phyloP scores from a whole-genome alignment of 2,329 filamentous ascomycete genomes.

The Exophiala bonariae region DNA sequence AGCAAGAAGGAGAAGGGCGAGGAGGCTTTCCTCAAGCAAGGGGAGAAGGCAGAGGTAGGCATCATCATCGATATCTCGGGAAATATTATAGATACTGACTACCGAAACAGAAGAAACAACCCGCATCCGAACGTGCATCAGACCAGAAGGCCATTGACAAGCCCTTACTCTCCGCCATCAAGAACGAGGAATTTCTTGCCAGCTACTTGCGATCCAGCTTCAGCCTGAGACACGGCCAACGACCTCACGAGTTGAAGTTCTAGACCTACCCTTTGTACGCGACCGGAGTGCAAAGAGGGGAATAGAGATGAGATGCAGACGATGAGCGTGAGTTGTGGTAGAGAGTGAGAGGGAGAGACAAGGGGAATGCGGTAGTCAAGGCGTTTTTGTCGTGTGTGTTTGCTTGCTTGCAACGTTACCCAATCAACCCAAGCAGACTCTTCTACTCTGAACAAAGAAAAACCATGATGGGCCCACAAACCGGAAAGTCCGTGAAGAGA shows the following conservation, averaged over 20 bases:
- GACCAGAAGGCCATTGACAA: slow-evolving; percentile 99
- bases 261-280: slow-evolving; percentile 53
- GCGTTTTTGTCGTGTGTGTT: too few relatives aligned
- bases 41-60: slow-evolving; percentile 93
- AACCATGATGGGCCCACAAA: too few relatives aligned
- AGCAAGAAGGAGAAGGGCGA: slow-evolving; percentile 90
- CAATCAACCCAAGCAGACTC: too few relatives aligned
- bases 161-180: slow-evolving; percentile 90
- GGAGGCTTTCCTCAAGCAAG: slow-evolving; percentile 99
- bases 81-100: slow-evolving; percentile 36
- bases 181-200: slow-evolving; percentile 93
- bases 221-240: slow-evolving; percentile 98
- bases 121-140: slow-evolving; percentile 83
- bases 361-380: too few relatives aligned
- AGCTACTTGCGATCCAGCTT: slow-evolving; percentile 95
- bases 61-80: slow-evolving; percentile 2
- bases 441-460: too few relatives aligned
- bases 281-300: too few relatives aligned
- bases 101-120: slow-evolving; percentile 89
- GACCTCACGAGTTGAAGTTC: slow-evolving; percentile 99
- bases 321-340: too few relatives aligned
- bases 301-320: too few relatives aligned
- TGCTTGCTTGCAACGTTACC: too few relatives aligned
- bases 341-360: too few relatives aligned
- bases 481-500: too few relatives aligned